These are phyloP conservation scores for Petrea volubilis DNA, from an alignment of 257 asterid species.

Conservation along the genomic window DNA sequence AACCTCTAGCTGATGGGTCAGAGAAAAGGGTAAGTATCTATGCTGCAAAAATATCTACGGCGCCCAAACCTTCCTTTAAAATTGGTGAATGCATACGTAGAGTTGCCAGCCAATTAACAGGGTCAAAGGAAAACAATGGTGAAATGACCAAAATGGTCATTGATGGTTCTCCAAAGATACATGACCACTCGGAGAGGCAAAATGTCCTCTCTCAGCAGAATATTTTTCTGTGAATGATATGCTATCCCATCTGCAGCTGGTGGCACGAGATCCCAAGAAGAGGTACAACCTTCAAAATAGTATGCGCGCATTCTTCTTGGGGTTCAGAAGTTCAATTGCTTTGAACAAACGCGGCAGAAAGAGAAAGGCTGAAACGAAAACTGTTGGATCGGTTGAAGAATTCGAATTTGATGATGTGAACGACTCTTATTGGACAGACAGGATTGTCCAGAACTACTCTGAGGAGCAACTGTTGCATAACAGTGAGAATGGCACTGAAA, in stretches of 20 bases:
- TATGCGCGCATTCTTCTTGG: conserved; percentile 50
- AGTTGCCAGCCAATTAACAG: conserved; percentile 86
- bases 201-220: conserved; percentile 23
- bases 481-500: conserved; percentile 39
- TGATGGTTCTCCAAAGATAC: conserved; percentile 36
- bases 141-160: conserved; percentile 25
- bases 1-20: conserved; percentile 50
- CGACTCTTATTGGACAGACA: conserved; percentile 89
- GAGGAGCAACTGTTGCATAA: conserved; percentile 64
- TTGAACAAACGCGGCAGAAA: conserved; percentile 52
- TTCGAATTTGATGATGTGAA: conserved; percentile 88
- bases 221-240: conserved; percentile 54
- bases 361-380: conserved; percentile 46
- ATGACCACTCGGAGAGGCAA: conserved; percentile 19
- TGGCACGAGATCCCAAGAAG: conserved; percentile 64
- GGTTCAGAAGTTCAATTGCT: conserved; percentile 65
- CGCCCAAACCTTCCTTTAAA: conserved; percentile 79
- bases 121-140: conserved; percentile 46
- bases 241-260: conserved; percentile 64
- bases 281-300: conserved; percentile 31
- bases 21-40: conserved; percentile 47
- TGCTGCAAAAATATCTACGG: conserved; percentile 57
- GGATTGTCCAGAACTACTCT: conserved; percentile 70
- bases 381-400: conserved; percentile 62
- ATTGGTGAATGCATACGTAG: conserved; percentile 94